phyloP scores from a whole-genome alignment of 345 rosid genomes.

The Ceriops decandra region DNA sequence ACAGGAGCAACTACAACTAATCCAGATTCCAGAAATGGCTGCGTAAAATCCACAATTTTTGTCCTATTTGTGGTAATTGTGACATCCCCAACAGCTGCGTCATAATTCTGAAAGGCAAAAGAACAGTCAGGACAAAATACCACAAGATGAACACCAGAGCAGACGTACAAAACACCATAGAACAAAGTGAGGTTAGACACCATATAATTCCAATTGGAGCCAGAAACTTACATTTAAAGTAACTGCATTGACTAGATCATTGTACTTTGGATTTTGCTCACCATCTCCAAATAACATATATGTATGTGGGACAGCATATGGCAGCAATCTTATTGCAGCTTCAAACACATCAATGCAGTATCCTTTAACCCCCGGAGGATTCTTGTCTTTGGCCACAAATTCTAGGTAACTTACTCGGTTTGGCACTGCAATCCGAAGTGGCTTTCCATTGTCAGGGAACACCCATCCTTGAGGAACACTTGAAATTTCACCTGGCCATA shows the following conservation, averaged over 20 bases:
- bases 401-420: constrained; percentile 60
- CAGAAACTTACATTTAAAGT: constrained; percentile 56
- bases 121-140: constrained; percentile 15
- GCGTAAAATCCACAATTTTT: constrained; percentile 29
- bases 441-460: constrained; percentile 78
- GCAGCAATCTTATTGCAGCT: constrained; percentile 75
- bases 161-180: neutral
- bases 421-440: constrained; percentile 74
- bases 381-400: constrained; percentile 49
- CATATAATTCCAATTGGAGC: neutral
- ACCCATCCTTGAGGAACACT: constrained; percentile 82
- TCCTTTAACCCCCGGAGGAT: constrained; percentile 74
- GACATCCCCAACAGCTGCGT: constrained; percentile 35
- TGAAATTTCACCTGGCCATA: constrained; percentile 79
- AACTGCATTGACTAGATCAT: constrained; percentile 52
- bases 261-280: constrained; percentile 56
- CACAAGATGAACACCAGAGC: neutral
- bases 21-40: constrained; percentile 35
- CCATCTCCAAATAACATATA: constrained; percentile 68
- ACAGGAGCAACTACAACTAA: constrained; percentile 82
- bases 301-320: constrained; percentile 71
- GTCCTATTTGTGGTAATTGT: constrained; percentile 31
- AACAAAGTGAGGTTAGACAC: neutral
- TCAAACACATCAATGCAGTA: constrained; percentile 89
- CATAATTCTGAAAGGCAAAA: constrained; percentile 28